A percentile compares a stretch with the other conserved stretches of the same genome.
Conservation (phyloP, 2,329 filamentous ascomycete genomes). For the Myriangium duriaei region DNA sequence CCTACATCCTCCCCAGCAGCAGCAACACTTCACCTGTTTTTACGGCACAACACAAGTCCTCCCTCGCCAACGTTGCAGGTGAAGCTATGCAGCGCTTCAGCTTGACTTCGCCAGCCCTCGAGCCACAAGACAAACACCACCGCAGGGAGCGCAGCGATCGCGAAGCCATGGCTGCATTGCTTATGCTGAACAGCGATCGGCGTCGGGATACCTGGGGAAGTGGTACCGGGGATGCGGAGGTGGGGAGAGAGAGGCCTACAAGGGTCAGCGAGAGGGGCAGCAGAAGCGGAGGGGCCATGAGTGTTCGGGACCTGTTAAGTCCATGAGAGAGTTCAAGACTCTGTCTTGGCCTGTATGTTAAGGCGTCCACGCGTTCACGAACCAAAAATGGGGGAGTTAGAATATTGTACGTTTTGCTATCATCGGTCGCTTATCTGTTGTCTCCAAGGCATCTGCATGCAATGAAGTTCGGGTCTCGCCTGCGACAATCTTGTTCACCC, state of each 20-base stretch:
- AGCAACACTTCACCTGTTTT: slow-evolving; percentile 4
- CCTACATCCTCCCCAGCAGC: slow-evolving; percentile 6
- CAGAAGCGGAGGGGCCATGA: slow-evolving; percentile 28
- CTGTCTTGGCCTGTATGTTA: too few relatives aligned
- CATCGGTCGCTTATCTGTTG: too few relatives aligned
- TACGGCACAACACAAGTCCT: slow-evolving; percentile 5
- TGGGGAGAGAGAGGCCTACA: slow-evolving; percentile 10
- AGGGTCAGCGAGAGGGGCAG: slow-evolving; percentile 10
- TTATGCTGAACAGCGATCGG: slow-evolving; percentile 78
- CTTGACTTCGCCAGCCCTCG: slow-evolving; percentile 10
- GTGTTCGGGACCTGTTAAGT: slow-evolving; percentile 34
- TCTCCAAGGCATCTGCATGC: too few relatives aligned
- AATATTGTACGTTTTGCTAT: too few relatives aligned
- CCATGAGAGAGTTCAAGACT: slow-evolving; percentile 15
- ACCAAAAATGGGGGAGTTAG: too few relatives aligned
- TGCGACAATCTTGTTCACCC: too few relatives aligned
- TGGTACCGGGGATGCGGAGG: slow-evolving; percentile 25
- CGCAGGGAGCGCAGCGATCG: slow-evolving; percentile 37
- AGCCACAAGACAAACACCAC: slow-evolving; percentile 7
- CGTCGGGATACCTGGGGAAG: slow-evolving; percentile 27
- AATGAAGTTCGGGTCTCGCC: too few relatives aligned
- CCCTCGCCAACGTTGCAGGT: slow-evolving; percentile 4
- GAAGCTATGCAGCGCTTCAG: slow-evolving; percentile 9
- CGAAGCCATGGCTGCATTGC: slow-evolving; percentile 70
- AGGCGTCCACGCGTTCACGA: too few relatives aligned